Percentiles rank a stretch among this genome's conserved stretches.
These are phyloP conservation scores for Truncatella angustata DNA, from an alignment of 2,329 filamentous ascomycete genomes.

Conservation along the genomic window DNA sequence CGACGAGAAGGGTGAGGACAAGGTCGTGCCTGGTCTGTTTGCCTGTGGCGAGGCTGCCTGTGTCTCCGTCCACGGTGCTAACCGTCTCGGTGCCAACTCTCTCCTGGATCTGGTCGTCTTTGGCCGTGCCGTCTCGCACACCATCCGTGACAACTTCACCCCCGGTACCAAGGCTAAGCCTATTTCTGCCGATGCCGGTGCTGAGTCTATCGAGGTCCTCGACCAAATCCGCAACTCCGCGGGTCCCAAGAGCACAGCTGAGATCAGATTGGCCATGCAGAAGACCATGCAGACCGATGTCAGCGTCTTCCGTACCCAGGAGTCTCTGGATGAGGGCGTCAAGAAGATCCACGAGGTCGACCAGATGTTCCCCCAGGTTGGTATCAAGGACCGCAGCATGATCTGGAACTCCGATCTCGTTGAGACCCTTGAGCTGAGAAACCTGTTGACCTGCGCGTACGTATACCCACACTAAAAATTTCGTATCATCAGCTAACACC, in stretches of 20 bases:
- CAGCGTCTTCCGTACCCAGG: conserved; percentile 92
- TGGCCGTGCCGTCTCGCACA: conserved; percentile 94
- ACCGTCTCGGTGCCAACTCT: conserved; percentile 96
- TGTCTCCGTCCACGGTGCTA: conserved; percentile 96
- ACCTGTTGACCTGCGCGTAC: conserved; percentile 94
- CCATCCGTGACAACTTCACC: conserved; percentile 89
- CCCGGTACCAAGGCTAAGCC: conserved; percentile 80
- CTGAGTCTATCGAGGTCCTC: conserved; percentile 80
- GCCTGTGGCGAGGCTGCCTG: conserved; percentile 97
- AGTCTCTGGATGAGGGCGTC: conserved; percentile 91
- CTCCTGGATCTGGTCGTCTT: conserved; percentile 97
- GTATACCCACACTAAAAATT: no score
- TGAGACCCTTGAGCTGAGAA: conserved; percentile 92
- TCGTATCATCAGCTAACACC: neutral
- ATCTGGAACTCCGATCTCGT: conserved; percentile 99
- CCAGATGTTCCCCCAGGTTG: conserved; percentile 73
- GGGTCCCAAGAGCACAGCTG: conserved; percentile 82
- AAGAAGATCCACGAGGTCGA: conserved; percentile 85
- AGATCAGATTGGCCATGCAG: conserved; percentile 90
- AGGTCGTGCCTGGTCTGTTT: conserved; percentile 92
- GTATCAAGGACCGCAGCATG: conserved; percentile 98
- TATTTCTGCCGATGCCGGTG: conserved; percentile 80
- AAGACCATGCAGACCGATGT: conserved; percentile 98
- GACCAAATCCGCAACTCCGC: conserved; percentile 82
- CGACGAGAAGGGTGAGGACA: conserved; percentile 81